phyloP scores from a whole-genome alignment of 176 grass and related monocot species.

The Cymbopogon citratus region DNA sequence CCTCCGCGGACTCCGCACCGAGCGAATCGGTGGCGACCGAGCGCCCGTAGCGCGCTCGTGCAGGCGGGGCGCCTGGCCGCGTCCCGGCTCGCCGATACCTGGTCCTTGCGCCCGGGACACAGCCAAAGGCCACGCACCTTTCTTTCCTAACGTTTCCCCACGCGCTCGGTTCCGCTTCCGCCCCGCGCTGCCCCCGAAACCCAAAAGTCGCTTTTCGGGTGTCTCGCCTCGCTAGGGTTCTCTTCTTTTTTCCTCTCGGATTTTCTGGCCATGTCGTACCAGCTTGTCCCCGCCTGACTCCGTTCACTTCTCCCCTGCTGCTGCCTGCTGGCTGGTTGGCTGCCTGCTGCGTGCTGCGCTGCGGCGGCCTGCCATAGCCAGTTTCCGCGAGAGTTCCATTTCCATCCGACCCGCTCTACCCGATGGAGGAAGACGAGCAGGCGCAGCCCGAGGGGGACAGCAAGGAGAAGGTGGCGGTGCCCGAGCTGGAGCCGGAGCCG shows the following conservation, averaged over 20 bases:
- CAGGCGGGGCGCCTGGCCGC: background rate
- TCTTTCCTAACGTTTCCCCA: slow-evolving; percentile 27
- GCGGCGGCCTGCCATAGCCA: slow-evolving; percentile 1
- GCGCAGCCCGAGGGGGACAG: background rate
- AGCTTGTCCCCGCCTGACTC: slow-evolving; percentile 36
- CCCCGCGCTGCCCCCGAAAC: background rate
- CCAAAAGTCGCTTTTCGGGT: slow-evolving; percentile 37
- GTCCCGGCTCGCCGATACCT: background rate
- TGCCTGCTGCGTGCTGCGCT: background rate
- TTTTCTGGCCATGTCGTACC: slow-evolving; percentile 34
- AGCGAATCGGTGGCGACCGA: background rate
- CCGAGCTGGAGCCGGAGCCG: background rate
- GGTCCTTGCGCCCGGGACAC: background rate
- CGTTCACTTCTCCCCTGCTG: background rate
- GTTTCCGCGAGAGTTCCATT: background rate
- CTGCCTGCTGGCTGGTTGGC: background rate
- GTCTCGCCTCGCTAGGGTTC: slow-evolving; percentile 23
- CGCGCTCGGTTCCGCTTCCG: background rate
- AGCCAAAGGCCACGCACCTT: background rate
- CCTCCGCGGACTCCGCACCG: background rate
- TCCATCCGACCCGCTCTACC: background rate
- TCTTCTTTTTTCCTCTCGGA: background rate
- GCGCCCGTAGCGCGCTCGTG: background rate
- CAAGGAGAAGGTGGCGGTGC: background rate
- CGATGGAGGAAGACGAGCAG: slow-evolving; percentile 51